phyloP scores from a whole-genome alignment of 805 yeast species.

The Teunomyces panamensis region DNA sequence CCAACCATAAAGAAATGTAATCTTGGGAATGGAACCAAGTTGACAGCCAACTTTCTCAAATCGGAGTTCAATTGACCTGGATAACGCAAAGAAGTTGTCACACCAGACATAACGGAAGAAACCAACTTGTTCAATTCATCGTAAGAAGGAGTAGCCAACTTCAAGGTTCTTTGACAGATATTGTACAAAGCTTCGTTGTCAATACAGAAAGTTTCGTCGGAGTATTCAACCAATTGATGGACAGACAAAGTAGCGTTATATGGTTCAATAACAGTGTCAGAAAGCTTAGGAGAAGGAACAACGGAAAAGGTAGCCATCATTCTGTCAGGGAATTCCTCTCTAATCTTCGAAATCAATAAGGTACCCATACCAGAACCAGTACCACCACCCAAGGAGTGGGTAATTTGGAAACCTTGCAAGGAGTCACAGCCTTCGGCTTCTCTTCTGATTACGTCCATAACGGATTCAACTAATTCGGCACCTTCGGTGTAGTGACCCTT shows the following conservation, averaged over 20 bases:
- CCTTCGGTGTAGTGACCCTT: slow-evolving; percentile 97
- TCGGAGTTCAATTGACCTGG: slow-evolving; percentile 95
- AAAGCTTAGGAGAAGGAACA: slow-evolving; percentile 85
- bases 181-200: slow-evolving; percentile 92
- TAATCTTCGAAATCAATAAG: slow-evolving; percentile 73
- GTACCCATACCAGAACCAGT: slow-evolving; percentile 98
- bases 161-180: slow-evolving; percentile 83
- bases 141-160: slow-evolving; percentile 75
- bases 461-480: slow-evolving; percentile 88
- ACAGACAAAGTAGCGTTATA: slow-evolving; percentile 89
- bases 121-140: slow-evolving; percentile 78
- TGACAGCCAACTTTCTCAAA: slow-evolving; percentile 88
- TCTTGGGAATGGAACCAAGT: slow-evolving; percentile 93
- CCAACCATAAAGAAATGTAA: slow-evolving; percentile 95
- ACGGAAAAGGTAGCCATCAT: slow-evolving; percentile 96
- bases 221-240: slow-evolving; percentile 85
- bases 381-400: slow-evolving; percentile 66
- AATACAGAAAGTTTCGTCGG: slow-evolving; percentile 92
- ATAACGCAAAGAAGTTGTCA: slow-evolving; percentile 88
- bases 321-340: slow-evolving; percentile 92
- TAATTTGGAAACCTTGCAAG: slow-evolving; percentile 90
- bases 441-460: slow-evolving; percentile 85
- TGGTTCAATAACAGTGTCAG: slow-evolving; percentile 94
- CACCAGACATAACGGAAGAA: slow-evolving; percentile 92
- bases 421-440: slow-evolving; percentile 94